Evolutionary conservation across 805 yeast genomes (phyloP).

Genomic region (Candida boidinii): DNA sequence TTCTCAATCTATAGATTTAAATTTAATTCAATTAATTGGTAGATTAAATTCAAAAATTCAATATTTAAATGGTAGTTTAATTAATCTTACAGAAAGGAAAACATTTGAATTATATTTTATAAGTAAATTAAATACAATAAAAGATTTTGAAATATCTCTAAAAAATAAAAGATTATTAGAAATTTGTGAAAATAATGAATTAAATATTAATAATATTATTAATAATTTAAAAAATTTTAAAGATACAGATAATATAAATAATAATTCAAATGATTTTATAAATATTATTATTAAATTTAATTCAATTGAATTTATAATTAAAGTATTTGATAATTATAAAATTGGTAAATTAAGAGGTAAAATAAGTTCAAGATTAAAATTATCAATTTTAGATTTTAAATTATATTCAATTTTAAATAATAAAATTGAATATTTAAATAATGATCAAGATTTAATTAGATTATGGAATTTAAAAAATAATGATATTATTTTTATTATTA

Average conservation of each 20-base stretch:
- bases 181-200: too few relatives aligned
- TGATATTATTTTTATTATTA: slow-evolving; percentile 4
- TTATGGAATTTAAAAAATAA: slow-evolving; percentile 3
- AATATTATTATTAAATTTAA: too few relatives aligned
- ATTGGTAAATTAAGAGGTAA: slow-evolving; percentile 27
- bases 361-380: slow-evolving; percentile 16
- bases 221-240: too few relatives aligned
- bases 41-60: slow-evolving; percentile 20
- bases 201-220: too few relatives aligned
- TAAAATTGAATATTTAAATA: slow-evolving; percentile 7
- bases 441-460: slow-evolving; percentile 13
- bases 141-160: too few relatives aligned
- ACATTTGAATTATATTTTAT: slow-evolving; percentile 67
- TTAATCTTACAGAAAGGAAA: slow-evolving; percentile 37
- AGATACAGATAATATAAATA: too few relatives aligned
- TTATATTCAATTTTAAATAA: slow-evolving; percentile 9
- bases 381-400: slow-evolving; percentile 17
- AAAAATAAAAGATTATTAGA: too few relatives aligned
- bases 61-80: slow-evolving; percentile 49
- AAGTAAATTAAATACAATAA: slow-evolving; percentile 33
- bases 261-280: too few relatives aligned
- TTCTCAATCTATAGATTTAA: slow-evolving; percentile 7
- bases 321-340: too few relatives aligned
- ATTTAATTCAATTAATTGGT: slow-evolving; percentile 13
- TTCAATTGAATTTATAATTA: too few relatives aligned